phyloP scores from a whole-genome alignment of 139 green algal species.

The Astrephomene gubernaculifera region DNA sequence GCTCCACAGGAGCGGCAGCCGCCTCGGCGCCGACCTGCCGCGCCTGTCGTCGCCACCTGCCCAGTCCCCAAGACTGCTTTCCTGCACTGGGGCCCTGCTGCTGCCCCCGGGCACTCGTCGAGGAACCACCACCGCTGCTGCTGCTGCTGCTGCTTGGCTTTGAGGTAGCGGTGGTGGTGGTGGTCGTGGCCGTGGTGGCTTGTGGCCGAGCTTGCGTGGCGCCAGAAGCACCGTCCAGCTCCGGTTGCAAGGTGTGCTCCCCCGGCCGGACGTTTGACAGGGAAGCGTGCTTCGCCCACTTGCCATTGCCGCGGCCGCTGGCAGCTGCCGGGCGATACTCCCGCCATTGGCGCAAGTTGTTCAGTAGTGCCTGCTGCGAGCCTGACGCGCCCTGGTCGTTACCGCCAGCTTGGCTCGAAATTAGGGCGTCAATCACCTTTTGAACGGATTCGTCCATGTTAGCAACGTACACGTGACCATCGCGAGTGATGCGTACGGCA shows the following conservation, averaged over 20 bases:
- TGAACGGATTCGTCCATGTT: constrained; percentile 22
- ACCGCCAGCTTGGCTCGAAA: neutral
- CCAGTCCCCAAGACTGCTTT: neutral
- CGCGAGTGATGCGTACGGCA: constrained; percentile 24
- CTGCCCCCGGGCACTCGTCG: neutral
- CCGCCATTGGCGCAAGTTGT: constrained; percentile 26
- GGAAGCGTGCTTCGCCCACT: constrained; percentile 3
- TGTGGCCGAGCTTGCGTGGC: too few relatives aligned
- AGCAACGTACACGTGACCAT: constrained; percentile 27
- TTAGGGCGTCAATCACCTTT: constrained; percentile 10
- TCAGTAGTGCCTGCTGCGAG: neutral
- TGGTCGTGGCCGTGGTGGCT: neutral
- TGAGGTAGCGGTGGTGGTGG: neutral
- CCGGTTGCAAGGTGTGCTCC: constrained; percentile 5
- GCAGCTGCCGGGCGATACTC: neutral
- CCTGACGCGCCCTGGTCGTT: neutral
- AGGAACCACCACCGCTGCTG: neutral
- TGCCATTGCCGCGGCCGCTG: neutral
- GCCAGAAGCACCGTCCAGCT: neutral
- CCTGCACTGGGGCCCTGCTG: neutral
- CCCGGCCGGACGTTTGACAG: neutral
- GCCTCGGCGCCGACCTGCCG: neutral
- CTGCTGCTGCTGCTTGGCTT: neutral
- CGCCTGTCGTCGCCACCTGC: neutral
- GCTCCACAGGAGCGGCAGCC: too few relatives aligned